Conservation (phyloP, 257 asterid species). For the Solanum tarapatanum region DNA sequence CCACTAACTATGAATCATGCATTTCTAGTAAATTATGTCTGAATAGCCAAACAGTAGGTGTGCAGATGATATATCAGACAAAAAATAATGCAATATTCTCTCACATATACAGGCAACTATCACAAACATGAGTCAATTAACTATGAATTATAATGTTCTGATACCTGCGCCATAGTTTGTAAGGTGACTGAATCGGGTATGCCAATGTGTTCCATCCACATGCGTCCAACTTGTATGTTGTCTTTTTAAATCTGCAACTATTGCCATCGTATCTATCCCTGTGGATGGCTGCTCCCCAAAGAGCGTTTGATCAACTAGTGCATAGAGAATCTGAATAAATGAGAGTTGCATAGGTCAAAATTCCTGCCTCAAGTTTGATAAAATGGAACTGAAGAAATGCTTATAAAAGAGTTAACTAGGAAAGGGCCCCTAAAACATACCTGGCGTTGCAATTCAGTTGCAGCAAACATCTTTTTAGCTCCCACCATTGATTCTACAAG, state of each 20-base stretch:
- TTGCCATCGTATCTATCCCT: slow-evolving; percentile 31
- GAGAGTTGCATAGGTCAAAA: not conserved
- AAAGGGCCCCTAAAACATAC: slow-evolving; percentile 26
- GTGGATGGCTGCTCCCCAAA: slow-evolving; percentile 52
- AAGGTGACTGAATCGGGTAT: slow-evolving; percentile 84
- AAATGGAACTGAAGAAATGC: not conserved
- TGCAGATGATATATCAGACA: not conserved
- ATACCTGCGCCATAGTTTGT: slow-evolving; percentile 92
- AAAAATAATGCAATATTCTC: not conserved
- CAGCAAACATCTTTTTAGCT: slow-evolving; percentile 86
- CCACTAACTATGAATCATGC: not conserved
- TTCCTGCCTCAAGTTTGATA: not conserved
- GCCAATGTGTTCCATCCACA: slow-evolving; percentile 93
- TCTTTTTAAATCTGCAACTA: slow-evolving; percentile 65
- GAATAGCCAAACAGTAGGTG: not conserved
- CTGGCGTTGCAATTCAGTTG: slow-evolving; percentile 92
- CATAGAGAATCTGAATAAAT: slow-evolving; percentile 58
- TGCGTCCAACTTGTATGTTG: slow-evolving; percentile 76
- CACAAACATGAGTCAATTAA: not conserved
- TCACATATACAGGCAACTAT: not conserved
- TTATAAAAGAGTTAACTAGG: not conserved
- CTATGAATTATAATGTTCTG: not conserved
- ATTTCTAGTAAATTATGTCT: not conserved
- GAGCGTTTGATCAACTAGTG: slow-evolving; percentile 75
- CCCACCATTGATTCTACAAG: slow-evolving; percentile 59